These are phyloP conservation scores for Ganoderma sp. DNA, from an alignment of 1,284 basidiomycete species.

Conservation along the genomic window DNA sequence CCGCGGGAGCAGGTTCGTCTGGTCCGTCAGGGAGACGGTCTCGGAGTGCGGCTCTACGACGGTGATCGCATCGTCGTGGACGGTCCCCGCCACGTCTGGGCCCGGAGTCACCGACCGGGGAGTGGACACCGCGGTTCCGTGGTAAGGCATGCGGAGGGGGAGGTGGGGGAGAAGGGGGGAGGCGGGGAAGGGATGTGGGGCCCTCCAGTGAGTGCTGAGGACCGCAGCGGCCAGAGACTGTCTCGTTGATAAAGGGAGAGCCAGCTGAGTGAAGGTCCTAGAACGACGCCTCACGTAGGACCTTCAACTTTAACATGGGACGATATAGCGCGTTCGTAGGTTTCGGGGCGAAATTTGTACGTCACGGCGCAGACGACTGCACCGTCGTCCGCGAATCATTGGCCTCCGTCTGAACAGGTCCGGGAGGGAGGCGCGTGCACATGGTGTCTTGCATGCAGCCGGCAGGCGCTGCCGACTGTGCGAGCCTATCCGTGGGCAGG, in stretches of 20 bases:
- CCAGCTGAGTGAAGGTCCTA: not conserved
- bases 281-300: too few species aligned
- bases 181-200: not conserved
- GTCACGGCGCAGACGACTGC: not conserved
- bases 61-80: conserved; percentile 21
- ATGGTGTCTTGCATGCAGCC: conserved; percentile 24
- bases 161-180: too few species aligned
- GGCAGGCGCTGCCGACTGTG: conserved; percentile 19
- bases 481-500: conserved; percentile 9
- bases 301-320: not conserved
- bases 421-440: conserved; percentile 12
- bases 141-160: not conserved
- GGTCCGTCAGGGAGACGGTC: conserved; percentile 59
- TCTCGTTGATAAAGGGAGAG: not conserved
- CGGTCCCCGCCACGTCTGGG: not conserved
- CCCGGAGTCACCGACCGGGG: not conserved
- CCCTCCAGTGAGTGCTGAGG: not conserved
- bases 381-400: not conserved
- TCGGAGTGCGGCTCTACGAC: conserved; percentile 23
- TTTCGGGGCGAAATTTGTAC: not conserved
- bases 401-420: not conserved
- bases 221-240: not conserved
- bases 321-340: not conserved
- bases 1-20: conserved; percentile 78
- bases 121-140: not conserved